phyloP scores from a whole-genome alignment of 1,139 yeast genomes.

The Blastobotrys persicus region DNA sequence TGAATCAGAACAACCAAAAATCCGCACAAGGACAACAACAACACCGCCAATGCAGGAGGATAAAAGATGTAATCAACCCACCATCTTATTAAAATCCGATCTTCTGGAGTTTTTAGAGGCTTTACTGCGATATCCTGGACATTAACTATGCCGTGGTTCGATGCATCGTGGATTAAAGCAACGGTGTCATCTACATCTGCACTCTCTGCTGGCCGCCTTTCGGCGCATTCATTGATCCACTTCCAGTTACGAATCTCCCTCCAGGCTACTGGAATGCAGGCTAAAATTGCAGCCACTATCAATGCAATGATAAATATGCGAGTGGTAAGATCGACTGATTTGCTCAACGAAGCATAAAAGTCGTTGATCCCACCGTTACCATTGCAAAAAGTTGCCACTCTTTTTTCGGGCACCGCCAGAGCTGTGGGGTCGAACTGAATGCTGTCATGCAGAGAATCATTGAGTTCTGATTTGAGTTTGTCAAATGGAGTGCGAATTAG shows the following conservation, averaged over 20 bases:
- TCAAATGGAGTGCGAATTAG: constrained; percentile 55
- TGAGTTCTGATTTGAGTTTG: constrained; percentile 45
- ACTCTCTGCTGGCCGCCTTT: constrained; percentile 1
- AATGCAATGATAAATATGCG: constrained; percentile 44
- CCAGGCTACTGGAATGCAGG: constrained; percentile 45
- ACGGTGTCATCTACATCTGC: constrained; percentile 12
- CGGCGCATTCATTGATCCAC: constrained; percentile 36
- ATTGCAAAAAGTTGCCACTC: constrained; percentile 15
- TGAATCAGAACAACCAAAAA: constrained; percentile 44
- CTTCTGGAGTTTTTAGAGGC: constrained; percentile 6
- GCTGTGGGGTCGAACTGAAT: constrained; percentile 14
- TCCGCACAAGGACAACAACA: constrained; percentile 46
- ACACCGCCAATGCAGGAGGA: constrained; percentile 35
- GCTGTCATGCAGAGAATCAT: constrained; percentile 16
- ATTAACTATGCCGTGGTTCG: constrained; percentile 16
- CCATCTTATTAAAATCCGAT: constrained; percentile 33
- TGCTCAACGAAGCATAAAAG: constrained; percentile 15
- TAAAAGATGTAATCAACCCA: constrained; percentile 34
- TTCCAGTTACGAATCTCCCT: constrained; percentile 53
- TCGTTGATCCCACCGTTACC: constrained; percentile 17
- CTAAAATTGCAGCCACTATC: constrained; percentile 40
- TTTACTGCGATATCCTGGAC: constrained; percentile 19
- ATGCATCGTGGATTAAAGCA: constrained; percentile 19
- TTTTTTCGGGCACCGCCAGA: constrained; percentile 19
- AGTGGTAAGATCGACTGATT: constrained; percentile 38